These are phyloP conservation scores for Dictyostelium brefeldianum DNA, from an alignment of 78 protist genomes.

Conservation along the genomic window DNA sequence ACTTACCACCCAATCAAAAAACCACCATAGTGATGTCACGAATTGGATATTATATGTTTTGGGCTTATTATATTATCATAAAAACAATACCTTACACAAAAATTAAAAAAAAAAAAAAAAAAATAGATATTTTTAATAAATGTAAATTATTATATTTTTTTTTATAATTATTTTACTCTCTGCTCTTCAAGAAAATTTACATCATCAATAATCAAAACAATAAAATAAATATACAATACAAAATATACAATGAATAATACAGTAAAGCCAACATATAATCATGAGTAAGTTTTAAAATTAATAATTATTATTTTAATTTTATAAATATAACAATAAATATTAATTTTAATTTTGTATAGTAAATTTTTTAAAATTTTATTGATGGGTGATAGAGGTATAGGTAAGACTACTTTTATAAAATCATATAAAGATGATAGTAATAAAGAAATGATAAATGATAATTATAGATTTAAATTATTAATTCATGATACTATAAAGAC, in stretches of 20 bases:
- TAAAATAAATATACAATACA: too few species aligned
- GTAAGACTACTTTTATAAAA: not conserved
- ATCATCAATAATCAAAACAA: not conserved
- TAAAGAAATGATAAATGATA: not conserved
- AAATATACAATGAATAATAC: not conserved
- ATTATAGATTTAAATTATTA: not conserved
- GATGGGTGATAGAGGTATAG: not conserved
- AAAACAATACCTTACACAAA: too few species aligned
- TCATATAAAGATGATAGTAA: not conserved
- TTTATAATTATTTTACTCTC: too few species aligned
- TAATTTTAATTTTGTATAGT: not conserved
- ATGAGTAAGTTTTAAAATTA: not conserved
- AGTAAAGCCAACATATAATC: not conserved
- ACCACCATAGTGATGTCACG: too few species aligned
- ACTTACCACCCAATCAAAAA: too few species aligned
- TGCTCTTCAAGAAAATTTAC: not conserved
- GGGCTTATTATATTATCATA: too few species aligned
- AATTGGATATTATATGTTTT: too few species aligned
- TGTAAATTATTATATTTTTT: too few species aligned
- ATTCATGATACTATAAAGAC: not conserved
- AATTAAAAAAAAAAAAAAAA: too few species aligned
- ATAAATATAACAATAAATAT: too few species aligned
- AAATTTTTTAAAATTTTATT: not conserved
- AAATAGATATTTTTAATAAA: too few species aligned
- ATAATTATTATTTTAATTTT: not conserved